Conservation (phyloP, 23 red algal genomes). For the Agarophyton chilense region DNA sequence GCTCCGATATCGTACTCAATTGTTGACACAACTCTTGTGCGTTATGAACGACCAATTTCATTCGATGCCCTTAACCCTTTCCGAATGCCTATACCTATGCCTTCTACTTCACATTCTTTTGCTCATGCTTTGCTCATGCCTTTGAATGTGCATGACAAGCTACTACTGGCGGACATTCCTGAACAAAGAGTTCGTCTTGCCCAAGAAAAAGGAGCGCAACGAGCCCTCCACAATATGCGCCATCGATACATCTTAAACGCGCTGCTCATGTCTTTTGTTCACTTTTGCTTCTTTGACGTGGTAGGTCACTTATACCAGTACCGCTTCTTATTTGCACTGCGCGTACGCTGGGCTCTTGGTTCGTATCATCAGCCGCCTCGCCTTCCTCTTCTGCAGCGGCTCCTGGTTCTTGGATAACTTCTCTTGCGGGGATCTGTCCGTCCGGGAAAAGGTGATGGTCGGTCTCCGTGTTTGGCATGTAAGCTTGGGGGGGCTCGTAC, state of each 20-base stretch:
- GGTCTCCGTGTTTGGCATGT: background rate
- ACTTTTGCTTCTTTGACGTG: background rate
- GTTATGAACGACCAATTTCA: background rate
- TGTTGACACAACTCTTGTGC: too few relatives aligned
- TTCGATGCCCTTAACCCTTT: background rate
- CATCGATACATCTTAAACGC: background rate
- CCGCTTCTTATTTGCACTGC: background rate
- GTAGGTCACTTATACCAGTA: background rate
- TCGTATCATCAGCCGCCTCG: background rate
- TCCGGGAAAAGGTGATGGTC: conserved; percentile 7
- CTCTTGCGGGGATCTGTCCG: background rate
- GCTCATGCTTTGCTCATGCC: background rate
- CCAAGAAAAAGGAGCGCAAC: background rate
- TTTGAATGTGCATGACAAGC: background rate
- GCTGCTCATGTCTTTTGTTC: background rate
- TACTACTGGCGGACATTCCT: background rate
- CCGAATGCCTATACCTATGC: background rate
- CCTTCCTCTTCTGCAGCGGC: background rate
- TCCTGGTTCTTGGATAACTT: background rate
- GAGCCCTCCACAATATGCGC: background rate
- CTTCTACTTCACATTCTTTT: background rate
- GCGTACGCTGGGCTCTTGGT: background rate
- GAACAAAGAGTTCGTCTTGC: background rate
- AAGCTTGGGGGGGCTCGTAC: background rate
- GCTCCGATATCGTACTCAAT: too few relatives aligned